A percentile compares a stretch with the other conserved stretches of the same genome.
Conservation (phyloP, 352 stramenopile genomes). For the Globisporangium polare region DNA sequence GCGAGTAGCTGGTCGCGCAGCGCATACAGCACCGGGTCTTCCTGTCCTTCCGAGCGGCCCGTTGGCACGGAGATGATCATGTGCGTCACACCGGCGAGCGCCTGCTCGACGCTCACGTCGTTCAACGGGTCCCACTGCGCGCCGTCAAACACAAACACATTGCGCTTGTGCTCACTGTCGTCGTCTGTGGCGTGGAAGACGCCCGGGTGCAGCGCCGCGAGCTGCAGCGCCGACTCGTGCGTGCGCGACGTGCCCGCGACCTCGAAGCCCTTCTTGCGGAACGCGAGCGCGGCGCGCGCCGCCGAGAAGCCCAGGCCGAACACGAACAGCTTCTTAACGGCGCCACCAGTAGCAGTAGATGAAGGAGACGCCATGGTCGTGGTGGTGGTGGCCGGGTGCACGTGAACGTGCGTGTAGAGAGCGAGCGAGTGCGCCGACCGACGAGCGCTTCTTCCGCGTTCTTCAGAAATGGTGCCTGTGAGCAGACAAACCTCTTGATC, state of each 20-base stretch:
- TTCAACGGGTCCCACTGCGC: constrained; percentile 39
- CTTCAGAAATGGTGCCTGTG: not conserved
- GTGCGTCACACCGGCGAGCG: constrained; percentile 62
- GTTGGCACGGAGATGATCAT: constrained; percentile 75
- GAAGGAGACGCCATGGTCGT: not conserved
- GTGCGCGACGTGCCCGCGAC: constrained; percentile 77
- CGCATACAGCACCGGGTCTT: constrained; percentile 70
- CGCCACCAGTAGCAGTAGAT: too few relatives aligned
- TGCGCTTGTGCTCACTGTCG: constrained; percentile 18
- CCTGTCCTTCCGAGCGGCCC: constrained; percentile 31
- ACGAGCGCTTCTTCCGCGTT: not conserved
- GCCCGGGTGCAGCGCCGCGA: constrained; percentile 28
- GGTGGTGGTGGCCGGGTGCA: not conserved
- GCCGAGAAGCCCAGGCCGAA: constrained; percentile 89
- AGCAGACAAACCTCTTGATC: too few relatives aligned
- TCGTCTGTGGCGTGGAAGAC: constrained; percentile 32
- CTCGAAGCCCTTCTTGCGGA: constrained; percentile 53
- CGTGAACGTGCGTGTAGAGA: not conserved
- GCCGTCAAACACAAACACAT: constrained; percentile 84
- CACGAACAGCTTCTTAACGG: constrained; percentile 69
- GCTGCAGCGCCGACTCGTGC: constrained; percentile 35
- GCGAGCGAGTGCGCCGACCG: not conserved
- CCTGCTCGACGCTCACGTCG: constrained; percentile 31
- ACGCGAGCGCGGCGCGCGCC: constrained; percentile 58
- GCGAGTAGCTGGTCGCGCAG: constrained; percentile 38